A percentile compares a stretch with the other conserved stretches of the same genome.
These are phyloP conservation scores for Chalciporus sphaerocephalus DNA, from an alignment of 768 basidiomycete genomes.

Conservation along the genomic window DNA sequence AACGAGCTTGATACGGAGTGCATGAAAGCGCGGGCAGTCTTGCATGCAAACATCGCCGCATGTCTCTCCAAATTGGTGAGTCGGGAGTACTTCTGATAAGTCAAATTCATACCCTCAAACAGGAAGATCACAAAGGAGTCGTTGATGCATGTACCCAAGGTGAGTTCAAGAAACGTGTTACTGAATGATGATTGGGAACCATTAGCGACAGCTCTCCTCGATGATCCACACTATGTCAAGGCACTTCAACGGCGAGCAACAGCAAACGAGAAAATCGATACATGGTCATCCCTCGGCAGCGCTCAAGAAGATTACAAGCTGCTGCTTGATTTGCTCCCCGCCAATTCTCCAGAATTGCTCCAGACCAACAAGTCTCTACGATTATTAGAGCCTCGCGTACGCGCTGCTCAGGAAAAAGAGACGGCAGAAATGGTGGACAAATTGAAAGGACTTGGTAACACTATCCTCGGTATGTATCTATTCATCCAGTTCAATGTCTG, in stretches of 20 bases:
- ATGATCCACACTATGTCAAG: slow-evolving; percentile 83
- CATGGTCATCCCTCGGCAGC: slow-evolving; percentile 78
- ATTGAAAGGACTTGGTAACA: slow-evolving; percentile 89
- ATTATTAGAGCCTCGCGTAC: slow-evolving; percentile 61
- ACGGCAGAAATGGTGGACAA: slow-evolving; percentile 90
- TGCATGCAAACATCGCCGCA: slow-evolving; percentile 87
- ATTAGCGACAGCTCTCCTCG: slow-evolving; percentile 61
- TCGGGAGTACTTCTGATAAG: background rate
- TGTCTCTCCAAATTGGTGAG: slow-evolving; percentile 77
- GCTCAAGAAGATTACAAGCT: slow-evolving; percentile 85
- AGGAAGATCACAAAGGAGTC: slow-evolving; percentile 78
- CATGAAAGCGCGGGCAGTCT: slow-evolving; percentile 59
- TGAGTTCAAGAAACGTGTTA: slow-evolving; percentile 12
- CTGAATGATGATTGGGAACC: slow-evolving; percentile 2
- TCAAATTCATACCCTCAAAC: slow-evolving; percentile 3
- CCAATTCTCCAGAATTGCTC: slow-evolving; percentile 45
- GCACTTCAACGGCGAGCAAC: slow-evolving; percentile 84
- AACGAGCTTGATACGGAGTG: slow-evolving; percentile 42
- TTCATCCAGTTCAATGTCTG: background rate
- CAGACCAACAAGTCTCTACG: slow-evolving; percentile 49
- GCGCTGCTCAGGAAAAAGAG: slow-evolving; percentile 78
- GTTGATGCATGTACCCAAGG: slow-evolving; percentile 81
- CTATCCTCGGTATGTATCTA: slow-evolving; percentile 62
- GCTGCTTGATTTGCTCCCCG: slow-evolving; percentile 61
- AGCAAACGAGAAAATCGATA: slow-evolving; percentile 73